These are phyloP conservation scores for Dactylella cylindrospora DNA, from an alignment of 2,329 filamentous ascomycete genomes.

Conservation along the genomic window DNA sequence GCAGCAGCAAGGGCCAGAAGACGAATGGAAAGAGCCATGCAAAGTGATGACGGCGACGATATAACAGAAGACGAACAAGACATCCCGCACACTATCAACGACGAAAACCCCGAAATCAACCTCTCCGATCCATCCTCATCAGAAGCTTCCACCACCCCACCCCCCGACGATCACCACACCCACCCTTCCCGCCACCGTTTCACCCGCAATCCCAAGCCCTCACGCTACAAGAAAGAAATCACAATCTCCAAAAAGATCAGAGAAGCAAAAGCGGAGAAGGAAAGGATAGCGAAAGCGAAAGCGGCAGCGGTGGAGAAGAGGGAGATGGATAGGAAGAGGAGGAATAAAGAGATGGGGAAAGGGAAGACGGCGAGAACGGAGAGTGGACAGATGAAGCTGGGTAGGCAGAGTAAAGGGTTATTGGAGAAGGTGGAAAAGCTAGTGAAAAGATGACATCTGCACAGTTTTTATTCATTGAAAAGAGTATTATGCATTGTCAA, in stretches of 20 bases:
- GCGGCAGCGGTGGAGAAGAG: slow-evolving; percentile 67
- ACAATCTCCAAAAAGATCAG: slow-evolving; percentile 16
- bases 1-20: slow-evolving; percentile 45
- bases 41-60: slow-evolving; percentile 46
- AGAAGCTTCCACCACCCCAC: slow-evolving; percentile 1
- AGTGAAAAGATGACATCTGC: slow-evolving; percentile 55
- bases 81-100: not conserved
- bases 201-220: slow-evolving; percentile 49
- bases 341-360: slow-evolving; percentile 60
- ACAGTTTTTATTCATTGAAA: not conserved
- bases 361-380: slow-evolving; percentile 61
- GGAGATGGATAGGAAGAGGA: slow-evolving; percentile 65
- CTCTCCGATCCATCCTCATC: not conserved
- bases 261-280: slow-evolving; percentile 63
- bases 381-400: slow-evolving; percentile 75
- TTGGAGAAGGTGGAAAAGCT: slow-evolving; percentile 76
- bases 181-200: slow-evolving; percentile 34
- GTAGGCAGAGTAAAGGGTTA: slow-evolving; percentile 75
- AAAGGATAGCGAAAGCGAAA: slow-evolving; percentile 62
- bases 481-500: not conserved
- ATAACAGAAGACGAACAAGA: slow-evolving; percentile 19
- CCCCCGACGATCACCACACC: slow-evolving; percentile 20
- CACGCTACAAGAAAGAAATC: slow-evolving; percentile 52
- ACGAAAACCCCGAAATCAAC: too few species aligned
- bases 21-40: slow-evolving; percentile 47